A percentile compares a stretch with the other conserved stretches of the same genome.
Conservation (phyloP, 2,329 filamentous ascomycete species). For the Trichophyton benhamiae region DNA sequence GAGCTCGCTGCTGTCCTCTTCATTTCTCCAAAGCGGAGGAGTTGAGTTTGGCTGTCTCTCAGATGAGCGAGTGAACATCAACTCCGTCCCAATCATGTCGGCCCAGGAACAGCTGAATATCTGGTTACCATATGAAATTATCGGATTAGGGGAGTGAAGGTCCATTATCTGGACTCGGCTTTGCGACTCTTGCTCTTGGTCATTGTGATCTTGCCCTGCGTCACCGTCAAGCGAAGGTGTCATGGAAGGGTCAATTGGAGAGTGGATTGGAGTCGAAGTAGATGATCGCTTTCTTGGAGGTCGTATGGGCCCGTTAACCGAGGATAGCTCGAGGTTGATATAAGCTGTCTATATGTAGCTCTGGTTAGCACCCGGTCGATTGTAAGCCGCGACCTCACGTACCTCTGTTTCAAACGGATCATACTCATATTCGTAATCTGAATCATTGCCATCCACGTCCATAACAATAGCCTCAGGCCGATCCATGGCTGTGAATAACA, state of each 20-base stretch:
- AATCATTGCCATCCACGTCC: slow-evolving; percentile 21
- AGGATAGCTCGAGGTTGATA: slow-evolving; percentile 47
- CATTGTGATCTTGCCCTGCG: slow-evolving; percentile 4
- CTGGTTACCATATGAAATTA: slow-evolving; percentile 67
- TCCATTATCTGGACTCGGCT: slow-evolving; percentile 65
- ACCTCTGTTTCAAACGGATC: slow-evolving; percentile 42
- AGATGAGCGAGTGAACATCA: slow-evolving; percentile 52
- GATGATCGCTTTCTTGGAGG: slow-evolving; percentile 19
- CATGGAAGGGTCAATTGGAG: slow-evolving; percentile 12
- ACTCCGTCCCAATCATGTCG: slow-evolving; percentile 70
- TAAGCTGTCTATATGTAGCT: slow-evolving; percentile 40
- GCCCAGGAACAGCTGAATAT: slow-evolving; percentile 73
- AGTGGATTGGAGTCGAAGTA: slow-evolving; percentile 1
- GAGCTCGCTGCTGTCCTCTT: slow-evolving; percentile 53
- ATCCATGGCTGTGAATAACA: neutral
- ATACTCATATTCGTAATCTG: slow-evolving; percentile 53
- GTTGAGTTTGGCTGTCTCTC: slow-evolving; percentile 30
- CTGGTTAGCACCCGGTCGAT: neutral
- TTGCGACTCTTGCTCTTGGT: slow-evolving; percentile 14
- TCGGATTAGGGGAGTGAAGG: slow-evolving; percentile 60
- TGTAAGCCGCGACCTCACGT: slow-evolving; percentile 8
- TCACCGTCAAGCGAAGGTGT: slow-evolving; percentile 9
- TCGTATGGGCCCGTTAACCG: slow-evolving; percentile 29
- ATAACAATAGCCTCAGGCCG: neutral
- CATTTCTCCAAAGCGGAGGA: slow-evolving; percentile 34